Evolutionary conservation across 176 grass and related monocot species (phyloP).

Genomic region (Hyparrhenia diplandra): DNA sequence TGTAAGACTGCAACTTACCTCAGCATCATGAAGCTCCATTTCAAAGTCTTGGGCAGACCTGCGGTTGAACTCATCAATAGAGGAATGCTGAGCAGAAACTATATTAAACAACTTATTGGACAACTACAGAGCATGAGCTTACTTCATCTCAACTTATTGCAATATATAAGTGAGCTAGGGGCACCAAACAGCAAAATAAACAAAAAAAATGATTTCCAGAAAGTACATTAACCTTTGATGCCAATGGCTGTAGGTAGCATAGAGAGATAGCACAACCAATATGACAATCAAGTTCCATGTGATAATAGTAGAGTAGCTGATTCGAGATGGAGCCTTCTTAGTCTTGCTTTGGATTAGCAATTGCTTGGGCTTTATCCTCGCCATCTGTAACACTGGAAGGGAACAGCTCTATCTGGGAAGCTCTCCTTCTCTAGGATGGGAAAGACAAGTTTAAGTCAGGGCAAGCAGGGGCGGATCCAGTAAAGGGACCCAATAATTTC

Average conservation of each 20-base stretch:
- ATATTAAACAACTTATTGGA: neutral
- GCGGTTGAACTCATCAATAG: constrained; percentile 13
- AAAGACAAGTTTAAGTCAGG: neutral
- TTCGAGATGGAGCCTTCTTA: constrained; percentile 58
- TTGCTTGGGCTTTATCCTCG: constrained; percentile 75
- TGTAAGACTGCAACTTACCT: constrained; percentile 22
- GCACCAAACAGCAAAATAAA: constrained; percentile 14
- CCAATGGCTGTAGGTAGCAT: constrained; percentile 57
- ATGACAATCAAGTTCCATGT: constrained; percentile 52
- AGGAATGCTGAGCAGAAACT: neutral
- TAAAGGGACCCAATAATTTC: no score
- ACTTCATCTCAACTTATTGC: neutral
- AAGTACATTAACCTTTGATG: constrained; percentile 45
- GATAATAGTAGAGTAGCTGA: constrained; percentile 59
- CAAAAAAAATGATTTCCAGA: neutral
- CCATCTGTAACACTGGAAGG: constrained; percentile 32
- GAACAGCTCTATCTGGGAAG: neutral
- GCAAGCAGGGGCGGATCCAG: no score
- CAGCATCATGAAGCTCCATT: constrained; percentile 23
- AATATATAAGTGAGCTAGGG: neutral
- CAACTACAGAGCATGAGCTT: neutral
- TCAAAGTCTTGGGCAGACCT: constrained; percentile 30
- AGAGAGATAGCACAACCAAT: constrained; percentile 63
- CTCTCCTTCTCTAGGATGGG: neutral
- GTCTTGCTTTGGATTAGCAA: constrained; percentile 72